phyloP scores from a whole-genome alignment of 108 stramenopile genomes.

The Pseudonitzschia multistriata region DNA sequence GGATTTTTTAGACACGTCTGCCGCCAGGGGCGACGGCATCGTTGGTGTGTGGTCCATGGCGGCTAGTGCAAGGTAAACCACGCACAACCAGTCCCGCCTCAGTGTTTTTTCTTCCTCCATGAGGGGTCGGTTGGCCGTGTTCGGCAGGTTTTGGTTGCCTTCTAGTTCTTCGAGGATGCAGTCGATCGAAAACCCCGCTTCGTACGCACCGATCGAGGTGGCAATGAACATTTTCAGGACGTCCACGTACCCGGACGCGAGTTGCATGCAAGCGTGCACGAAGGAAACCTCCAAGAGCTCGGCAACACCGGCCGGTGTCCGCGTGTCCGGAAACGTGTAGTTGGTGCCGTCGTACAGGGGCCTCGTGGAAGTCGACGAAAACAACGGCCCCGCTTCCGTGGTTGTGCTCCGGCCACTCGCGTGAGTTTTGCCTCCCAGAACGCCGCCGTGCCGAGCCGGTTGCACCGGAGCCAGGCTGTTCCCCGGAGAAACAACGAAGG shows the following conservation, averaged over 20 bases:
- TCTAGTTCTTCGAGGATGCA: conserved; percentile 42
- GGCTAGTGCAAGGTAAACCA: conserved; percentile 64
- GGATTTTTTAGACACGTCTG: conserved; percentile 1
- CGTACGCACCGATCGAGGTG: conserved; percentile 72
- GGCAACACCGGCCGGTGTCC: conserved; percentile 45
- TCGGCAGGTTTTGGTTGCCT: conserved; percentile 28
- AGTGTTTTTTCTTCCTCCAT: conserved; percentile 71
- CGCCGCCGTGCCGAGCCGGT: too few species aligned
- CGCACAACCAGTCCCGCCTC: conserved; percentile 57
- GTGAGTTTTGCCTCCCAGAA: too few species aligned
- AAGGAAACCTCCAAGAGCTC: conserved; percentile 82
- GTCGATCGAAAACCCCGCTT: conserved; percentile 41
- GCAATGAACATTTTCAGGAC: conserved; percentile 83
- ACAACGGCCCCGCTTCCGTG: too few species aligned
- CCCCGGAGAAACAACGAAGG: not conserved
- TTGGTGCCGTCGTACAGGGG: conserved; percentile 41
- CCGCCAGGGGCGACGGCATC: not conserved
- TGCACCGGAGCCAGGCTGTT: not conserved
- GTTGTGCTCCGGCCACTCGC: too few species aligned
- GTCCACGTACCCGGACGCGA: conserved; percentile 73
- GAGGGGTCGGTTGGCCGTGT: conserved; percentile 69
- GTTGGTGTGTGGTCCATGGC: conserved; percentile 6
- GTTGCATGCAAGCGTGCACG: conserved; percentile 76
- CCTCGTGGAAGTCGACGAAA: conserved; percentile 6
- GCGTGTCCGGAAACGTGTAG: conserved; percentile 36